Percentiles rank a stretch among this genome's conserved stretches.
Conservation (phyloP, 441 rosid species). For the Aleurites moluccanus region DNA sequence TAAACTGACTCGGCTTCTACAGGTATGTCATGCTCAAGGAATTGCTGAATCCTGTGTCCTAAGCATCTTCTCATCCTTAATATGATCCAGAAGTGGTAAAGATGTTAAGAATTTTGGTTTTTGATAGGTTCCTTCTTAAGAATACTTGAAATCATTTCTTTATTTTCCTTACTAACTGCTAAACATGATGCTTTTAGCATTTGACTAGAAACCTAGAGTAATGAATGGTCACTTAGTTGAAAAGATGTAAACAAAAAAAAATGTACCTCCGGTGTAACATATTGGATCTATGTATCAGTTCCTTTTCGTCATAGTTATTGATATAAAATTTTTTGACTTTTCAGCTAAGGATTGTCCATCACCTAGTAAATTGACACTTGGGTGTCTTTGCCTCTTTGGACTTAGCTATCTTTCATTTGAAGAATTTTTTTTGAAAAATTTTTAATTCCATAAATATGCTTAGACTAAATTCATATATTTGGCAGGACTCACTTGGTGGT, state of each 20-base stretch:
- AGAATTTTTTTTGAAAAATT: not conserved
- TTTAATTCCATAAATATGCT: constrained; percentile 8
- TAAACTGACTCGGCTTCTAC: constrained; percentile 96
- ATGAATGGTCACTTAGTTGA: not conserved
- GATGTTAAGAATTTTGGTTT: not conserved
- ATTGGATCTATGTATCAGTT: too few species aligned
- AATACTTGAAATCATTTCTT: too few species aligned
- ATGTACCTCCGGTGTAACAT: not conserved
- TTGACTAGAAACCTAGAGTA: not conserved
- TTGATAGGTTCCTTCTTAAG: too few species aligned
- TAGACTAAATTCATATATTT: constrained; percentile 21
- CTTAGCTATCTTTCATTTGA: not conserved
- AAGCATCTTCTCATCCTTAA: not conserved
- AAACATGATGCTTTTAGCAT: not conserved
- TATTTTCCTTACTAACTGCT: too few species aligned
- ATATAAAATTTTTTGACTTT: too few species aligned
- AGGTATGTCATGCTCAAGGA: constrained; percentile 46
- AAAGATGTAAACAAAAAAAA: not conserved
- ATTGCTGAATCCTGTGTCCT: constrained; percentile 1
- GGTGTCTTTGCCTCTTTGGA: too few species aligned
- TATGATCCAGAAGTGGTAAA: not conserved
- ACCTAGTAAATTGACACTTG: constrained; percentile 4
- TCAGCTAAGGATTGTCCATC: not conserved
- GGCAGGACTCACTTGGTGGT: constrained; percentile 98
- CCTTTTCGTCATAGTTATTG: too few species aligned